These are phyloP conservation scores for Phaeodactylum tricornutum DNA, from an alignment of 108 stramenopile species.

Conservation along the genomic window DNA sequence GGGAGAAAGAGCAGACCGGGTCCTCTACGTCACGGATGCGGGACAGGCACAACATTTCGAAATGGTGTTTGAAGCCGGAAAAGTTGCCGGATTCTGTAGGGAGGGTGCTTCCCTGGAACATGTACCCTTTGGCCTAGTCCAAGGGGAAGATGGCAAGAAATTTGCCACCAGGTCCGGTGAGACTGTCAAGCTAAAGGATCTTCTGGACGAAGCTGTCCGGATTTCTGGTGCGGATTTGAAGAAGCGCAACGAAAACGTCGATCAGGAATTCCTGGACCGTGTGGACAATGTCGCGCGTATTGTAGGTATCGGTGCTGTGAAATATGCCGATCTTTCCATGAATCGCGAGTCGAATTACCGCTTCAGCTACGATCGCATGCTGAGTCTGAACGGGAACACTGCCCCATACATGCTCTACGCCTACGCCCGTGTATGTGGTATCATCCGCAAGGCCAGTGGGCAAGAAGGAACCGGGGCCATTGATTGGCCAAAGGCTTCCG, in stretches of 20 bases:
- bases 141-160: constrained; percentile 97
- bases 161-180: constrained; percentile 97
- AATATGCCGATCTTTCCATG: constrained; percentile 97
- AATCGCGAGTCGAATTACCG: constrained; percentile 95
- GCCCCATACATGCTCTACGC: constrained; percentile 99
- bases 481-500: constrained; percentile 57
- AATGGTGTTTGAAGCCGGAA: constrained; percentile 89
- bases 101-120: constrained; percentile 75
- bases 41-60: constrained; percentile 95
- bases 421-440: constrained; percentile 91
- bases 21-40: constrained; percentile 93
- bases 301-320: constrained; percentile 97
- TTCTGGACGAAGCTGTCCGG: constrained; percentile 89
- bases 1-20: constrained; percentile 76
- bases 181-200: constrained; percentile 95
- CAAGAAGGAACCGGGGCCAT: constrained; percentile 44
- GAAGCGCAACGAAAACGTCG: constrained; percentile 36
- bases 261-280: constrained; percentile 29
- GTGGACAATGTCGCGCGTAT: constrained; percentile 61
- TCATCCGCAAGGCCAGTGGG: constrained; percentile 84
- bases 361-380: constrained; percentile 97
- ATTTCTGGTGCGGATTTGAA: constrained; percentile 76
- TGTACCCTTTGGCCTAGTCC: constrained; percentile 97
- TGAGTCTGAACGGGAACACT: constrained; percentile 97
- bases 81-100: constrained; percentile 63